These are phyloP conservation scores for Filosporella fistucella DNA, from an alignment of 495 filamentous ascomycete species.

Conservation along the genomic window DNA sequence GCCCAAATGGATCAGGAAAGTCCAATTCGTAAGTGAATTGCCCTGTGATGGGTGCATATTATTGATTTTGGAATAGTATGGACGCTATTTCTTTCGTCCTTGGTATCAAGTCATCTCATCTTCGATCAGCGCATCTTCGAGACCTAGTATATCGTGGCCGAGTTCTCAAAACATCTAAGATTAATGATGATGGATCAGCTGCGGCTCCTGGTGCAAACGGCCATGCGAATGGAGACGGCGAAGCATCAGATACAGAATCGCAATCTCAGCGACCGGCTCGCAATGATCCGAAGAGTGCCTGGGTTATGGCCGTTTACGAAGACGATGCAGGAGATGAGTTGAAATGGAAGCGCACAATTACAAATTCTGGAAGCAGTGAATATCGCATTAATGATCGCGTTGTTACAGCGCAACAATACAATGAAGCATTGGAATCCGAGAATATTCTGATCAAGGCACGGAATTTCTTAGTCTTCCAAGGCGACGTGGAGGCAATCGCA, in stretches of 20 bases:
- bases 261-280: slow-evolving; percentile 47
- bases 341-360: slow-evolving; percentile 92
- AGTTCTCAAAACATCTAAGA: slow-evolving; percentile 84
- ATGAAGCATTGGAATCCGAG: slow-evolving; percentile 85
- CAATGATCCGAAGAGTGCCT: slow-evolving; percentile 84
- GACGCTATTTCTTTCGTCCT: slow-evolving; percentile 99
- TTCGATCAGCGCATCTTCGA: slow-evolving; percentile 90
- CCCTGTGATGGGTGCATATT: background rate
- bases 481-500: slow-evolving; percentile 97
- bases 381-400: slow-evolving; percentile 92
- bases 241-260: slow-evolving; percentile 50
- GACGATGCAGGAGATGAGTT: slow-evolving; percentile 96
- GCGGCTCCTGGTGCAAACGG: slow-evolving; percentile 52
- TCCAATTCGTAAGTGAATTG: slow-evolving; percentile 83
- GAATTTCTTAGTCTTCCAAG: slow-evolving; percentile 98
- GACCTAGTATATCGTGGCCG: slow-evolving; percentile 96
- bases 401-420: slow-evolving; percentile 89
- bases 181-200: slow-evolving; percentile 79
- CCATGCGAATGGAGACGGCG: slow-evolving; percentile 46
- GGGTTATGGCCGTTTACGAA: slow-evolving; percentile 99
- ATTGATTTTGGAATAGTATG: slow-evolving; percentile 57
- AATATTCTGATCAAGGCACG: slow-evolving; percentile 97
- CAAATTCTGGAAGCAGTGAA: slow-evolving; percentile 81
- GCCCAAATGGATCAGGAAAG: slow-evolving; percentile 98
- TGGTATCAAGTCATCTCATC: slow-evolving; percentile 95